Conservation (phyloP, 768 basidiomycete genomes). For the Chalciporus pseudorubinellus region DNA sequence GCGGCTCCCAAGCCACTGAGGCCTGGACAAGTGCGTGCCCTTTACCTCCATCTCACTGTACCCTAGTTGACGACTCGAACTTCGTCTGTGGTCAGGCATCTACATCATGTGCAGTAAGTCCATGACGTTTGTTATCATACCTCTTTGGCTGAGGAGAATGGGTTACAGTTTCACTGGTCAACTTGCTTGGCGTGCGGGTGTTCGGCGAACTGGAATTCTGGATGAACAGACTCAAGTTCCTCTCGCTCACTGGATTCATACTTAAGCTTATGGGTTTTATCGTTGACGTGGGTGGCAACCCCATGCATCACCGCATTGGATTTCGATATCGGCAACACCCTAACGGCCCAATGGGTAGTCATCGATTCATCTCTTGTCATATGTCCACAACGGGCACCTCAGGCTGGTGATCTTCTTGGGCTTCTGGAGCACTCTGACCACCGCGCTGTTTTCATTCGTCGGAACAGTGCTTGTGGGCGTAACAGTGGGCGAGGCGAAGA, state of each 20-base stretch:
- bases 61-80: too few relatives aligned
- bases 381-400: constrained; percentile 47
- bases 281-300: constrained; percentile 58
- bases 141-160: too few relatives aligned
- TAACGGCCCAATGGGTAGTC: constrained; percentile 56
- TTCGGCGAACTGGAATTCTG: constrained; percentile 78
- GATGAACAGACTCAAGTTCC: constrained; percentile 68
- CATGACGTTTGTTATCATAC: too few relatives aligned
- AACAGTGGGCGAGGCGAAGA: constrained; percentile 56
- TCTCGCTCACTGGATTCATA: constrained; percentile 27
- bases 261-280: constrained; percentile 40
- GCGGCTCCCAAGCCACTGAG: too few relatives aligned
- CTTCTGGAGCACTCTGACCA: constrained; percentile 70
- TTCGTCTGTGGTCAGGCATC: too few relatives aligned
- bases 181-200: constrained; percentile 62
- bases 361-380: constrained; percentile 45
- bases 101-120: too few relatives aligned
- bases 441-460: constrained; percentile 70
- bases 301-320: constrained; percentile 32
- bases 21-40: constrained; percentile 8
- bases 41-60: neutral
- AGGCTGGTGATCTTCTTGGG: constrained; percentile 64
- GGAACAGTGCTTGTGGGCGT: constrained; percentile 80
- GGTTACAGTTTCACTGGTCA: constrained; percentile 28
- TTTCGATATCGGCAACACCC: constrained; percentile 48